These are phyloP conservation scores for Xylariaceae sp. DNA, from an alignment of 2,329 filamentous ascomycete genomes.

Conservation along the genomic window DNA sequence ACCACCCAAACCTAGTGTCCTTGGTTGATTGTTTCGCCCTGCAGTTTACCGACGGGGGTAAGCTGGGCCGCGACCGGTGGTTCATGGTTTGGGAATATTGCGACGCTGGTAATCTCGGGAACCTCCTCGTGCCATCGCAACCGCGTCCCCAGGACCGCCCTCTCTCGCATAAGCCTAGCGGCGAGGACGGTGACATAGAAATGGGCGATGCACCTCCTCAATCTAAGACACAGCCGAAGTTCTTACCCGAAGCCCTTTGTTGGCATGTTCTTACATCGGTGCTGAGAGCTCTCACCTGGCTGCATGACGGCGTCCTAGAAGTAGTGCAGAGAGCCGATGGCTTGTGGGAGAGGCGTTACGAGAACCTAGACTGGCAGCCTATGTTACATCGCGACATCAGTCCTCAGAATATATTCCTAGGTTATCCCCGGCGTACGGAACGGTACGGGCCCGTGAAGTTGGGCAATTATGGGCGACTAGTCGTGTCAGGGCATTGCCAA, in stretches of 20 bases:
- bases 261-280: slow-evolving; percentile 53
- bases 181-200: slow-evolving; percentile 20
- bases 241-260: slow-evolving; percentile 50
- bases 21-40: slow-evolving; percentile 37
- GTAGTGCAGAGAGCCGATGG: slow-evolving; percentile 17
- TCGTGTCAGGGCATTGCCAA: slow-evolving; percentile 38
- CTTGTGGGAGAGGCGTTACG: slow-evolving; percentile 9
- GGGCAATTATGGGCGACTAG: slow-evolving; percentile 43
- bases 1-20: slow-evolving; percentile 49
- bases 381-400: slow-evolving; percentile 48
- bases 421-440: slow-evolving; percentile 44
- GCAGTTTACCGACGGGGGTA: slow-evolving; percentile 21
- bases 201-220: slow-evolving; percentile 5
- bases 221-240: slow-evolving; percentile 20
- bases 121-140: slow-evolving; percentile 33
- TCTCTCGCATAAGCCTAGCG: not conserved
- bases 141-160: slow-evolving; percentile 1
- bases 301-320: slow-evolving; percentile 46
- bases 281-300: slow-evolving; percentile 46
- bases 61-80: slow-evolving; percentile 8
- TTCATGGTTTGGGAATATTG: slow-evolving; percentile 48
- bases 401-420: slow-evolving; percentile 49
- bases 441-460: slow-evolving; percentile 53
- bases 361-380: slow-evolving; percentile 46
- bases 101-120: slow-evolving; percentile 47